Evolutionary conservation across 768 basidiomycete genomes (phyloP), one percentile per base, ranked within the genome.

Genomic region (Naganishia friedmannii): DNA sequence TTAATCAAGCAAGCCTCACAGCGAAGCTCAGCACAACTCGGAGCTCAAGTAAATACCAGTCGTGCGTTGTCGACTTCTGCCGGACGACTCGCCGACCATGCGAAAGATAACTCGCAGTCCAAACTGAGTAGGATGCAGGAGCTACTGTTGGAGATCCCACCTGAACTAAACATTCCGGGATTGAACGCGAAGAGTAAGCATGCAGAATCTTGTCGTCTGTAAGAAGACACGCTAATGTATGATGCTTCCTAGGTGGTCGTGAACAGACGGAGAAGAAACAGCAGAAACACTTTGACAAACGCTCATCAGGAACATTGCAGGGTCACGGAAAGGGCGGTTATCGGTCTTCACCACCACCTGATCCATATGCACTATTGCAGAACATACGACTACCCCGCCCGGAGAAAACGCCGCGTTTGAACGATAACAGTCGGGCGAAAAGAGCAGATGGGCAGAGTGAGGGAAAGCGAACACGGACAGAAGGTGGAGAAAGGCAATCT

Each of bases 181-280:
- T 17, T 37, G 65, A 63, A 29, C n/a, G 4, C 48, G 23, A 51
- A 51, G 48, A 54, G 66, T 53, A 54, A 51, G 68, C 23, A 21
- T 23, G 5, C 21, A 6, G 12, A 45, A 10, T 28, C 2, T 6
- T 46, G 39, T 17, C 28, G 5, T 34, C 1, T 39, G 37, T 21
- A 5, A 21, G 26, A 3, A 10, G 6, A 57, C 15, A 46, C 8
- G 39, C 28, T 42, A 65, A 42, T 10, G 32, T 28, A 51, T 23
- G 21, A 12, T 10, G 17, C 56, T 76, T 74, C 53, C 74, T 68
- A 72, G 76, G 71, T 66, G 74, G 34, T 65, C 51, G 34, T 10
- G 63, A 55, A 46, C 26, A 42, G 46, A 6, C 34, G 19, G n/a
- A 39, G 2, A 48, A 70, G 51, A 37, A 31, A 5, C 31, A 67